Evolutionary conservation across 805 yeast genomes (phyloP), one percentile per base, ranked within the genome.

Genomic region (Kodamaea leandrae): DNA sequence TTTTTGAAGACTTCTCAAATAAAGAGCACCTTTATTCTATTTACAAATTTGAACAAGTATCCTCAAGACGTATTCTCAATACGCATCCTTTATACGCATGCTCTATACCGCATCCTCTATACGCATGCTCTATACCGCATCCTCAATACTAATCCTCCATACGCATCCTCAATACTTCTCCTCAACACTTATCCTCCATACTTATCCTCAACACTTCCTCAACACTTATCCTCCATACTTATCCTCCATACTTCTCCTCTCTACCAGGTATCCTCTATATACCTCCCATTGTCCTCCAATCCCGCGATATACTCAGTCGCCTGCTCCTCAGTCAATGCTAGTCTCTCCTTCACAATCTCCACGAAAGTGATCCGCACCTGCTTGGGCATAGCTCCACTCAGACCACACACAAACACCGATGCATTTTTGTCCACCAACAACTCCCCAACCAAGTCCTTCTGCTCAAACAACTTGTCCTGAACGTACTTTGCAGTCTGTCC

Each of bases 311-410:
- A 77, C n/a, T 61, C 52, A 14, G 72, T 75, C 0, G 87, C 80
- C 16, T 61, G 65, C 4, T 68, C 70, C 3, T 70, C 70, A 6
- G 61, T 57, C 28, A 72, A 51, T 14, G 61, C 61, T 1, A 67
- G 72, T 45, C 64, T 60, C 48, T 77, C 78, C 42, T 66, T 63
- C 9, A 86, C 53, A 10, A 86, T 77, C 12, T 77, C 83, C 26
- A 76, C 78, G 19, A 93, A 58, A 0, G 97, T 91, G n/a, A 85
- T 62, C 43, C 96, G 68, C 1, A 91, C 93, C 61, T 82, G 89
- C 16, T 77, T 72, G 1, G 99, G 99, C 99, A 93, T 93, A 48
- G 78, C 78, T 0, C 99, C 98, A 18, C 95, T 81, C 12, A 96
- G 82, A 0, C 99, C 99, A 68, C 99, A 91, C 4, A 93, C 69